Base-by-base conservation (phyloP, 2,329 filamentous ascomycete genomes). In the Ophiostoma sp. region DNA sequence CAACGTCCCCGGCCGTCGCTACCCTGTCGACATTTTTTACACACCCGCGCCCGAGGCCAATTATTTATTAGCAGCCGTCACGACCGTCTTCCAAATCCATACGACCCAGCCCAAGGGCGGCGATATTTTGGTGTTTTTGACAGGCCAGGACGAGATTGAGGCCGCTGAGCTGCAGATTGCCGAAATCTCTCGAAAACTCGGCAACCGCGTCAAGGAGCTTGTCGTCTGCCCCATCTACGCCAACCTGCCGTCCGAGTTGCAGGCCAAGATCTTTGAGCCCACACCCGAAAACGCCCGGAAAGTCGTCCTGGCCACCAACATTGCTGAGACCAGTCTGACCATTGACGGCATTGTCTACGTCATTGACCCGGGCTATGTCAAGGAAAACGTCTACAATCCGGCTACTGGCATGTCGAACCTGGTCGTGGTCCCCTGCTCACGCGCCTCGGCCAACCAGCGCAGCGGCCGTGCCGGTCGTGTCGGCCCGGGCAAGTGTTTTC, bases 321-420 rank as follows among this genome's bases (percentile, higher is more conserved):
- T 99, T 81, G 96, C 96, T 2, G 96, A 99, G 81, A 99, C 96
- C 0, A 94, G 91, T 85, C 84, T 99, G 79, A 99, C 96, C 0
- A 97, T 99, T 73, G 95, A 98, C 80, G 95, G 95, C 19, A 97
- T 98, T 74, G 92, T 95, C 9, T 98, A 97, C 80, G 96, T 98
- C 48, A 97, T 98, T 74, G 96, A 99, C 78, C 93, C 93, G 0
- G 96, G 96, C 0, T 97, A 97, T 76, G 94, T 96, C 75, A 99
- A 99, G 81, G 94, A 98, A 80, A 97, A 97, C 77, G 89, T 95
- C 1, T 98, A 95, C 83, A 97, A 97, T 75, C 92, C 95, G 0
- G 90, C 92, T 0, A 97, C 93, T 0, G 95, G 95, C 72, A 97
- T 98, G 92, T 95, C 95, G 36, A 95, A 93, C 52, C 84, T 99